Conservation (phyloP, 2,329 filamentous ascomycete genomes). For the Lachnellula arida region DNA sequence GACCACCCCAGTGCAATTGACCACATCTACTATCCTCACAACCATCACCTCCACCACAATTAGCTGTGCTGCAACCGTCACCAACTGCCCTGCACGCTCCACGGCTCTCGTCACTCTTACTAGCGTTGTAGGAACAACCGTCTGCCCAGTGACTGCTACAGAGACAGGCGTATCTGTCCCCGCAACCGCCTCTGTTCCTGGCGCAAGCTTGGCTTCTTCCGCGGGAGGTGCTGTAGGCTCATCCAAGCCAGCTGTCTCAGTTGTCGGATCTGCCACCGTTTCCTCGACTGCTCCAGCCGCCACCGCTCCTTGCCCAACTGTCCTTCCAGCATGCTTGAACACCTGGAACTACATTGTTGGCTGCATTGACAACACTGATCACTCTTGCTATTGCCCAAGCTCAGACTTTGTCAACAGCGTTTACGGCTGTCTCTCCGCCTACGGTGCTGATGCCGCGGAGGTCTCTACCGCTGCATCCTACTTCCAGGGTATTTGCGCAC, state of each 20-base stretch:
- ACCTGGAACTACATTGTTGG: slow-evolving; percentile 73
- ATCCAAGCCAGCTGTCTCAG: slow-evolving; percentile 13
- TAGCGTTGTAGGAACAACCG: slow-evolving; percentile 19
- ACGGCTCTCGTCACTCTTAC: slow-evolving; percentile 16
- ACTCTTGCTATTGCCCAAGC: slow-evolving; percentile 81
- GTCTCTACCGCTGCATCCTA: slow-evolving; percentile 70
- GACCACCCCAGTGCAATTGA: too few relatives aligned
- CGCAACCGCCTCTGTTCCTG: slow-evolving; percentile 1
- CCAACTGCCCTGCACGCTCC: slow-evolving; percentile 43
- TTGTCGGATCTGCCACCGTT: slow-evolving; percentile 11
- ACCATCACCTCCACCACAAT: slow-evolving; percentile 47
- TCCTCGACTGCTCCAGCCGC: slow-evolving; percentile 19
- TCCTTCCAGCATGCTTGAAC: slow-evolving; percentile 86
- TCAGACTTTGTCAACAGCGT: slow-evolving; percentile 71
- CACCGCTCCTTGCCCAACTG: slow-evolving; percentile 47
- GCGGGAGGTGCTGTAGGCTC: background rate
- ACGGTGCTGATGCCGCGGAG: slow-evolving; percentile 62
- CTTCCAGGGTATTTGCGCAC: slow-evolving; percentile 88
- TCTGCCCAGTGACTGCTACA: slow-evolving; percentile 26
- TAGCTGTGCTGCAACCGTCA: slow-evolving; percentile 41
- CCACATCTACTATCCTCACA: slow-evolving; percentile 44
- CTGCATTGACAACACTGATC: slow-evolving; percentile 81
- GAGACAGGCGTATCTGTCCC: background rate
- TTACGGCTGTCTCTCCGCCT: slow-evolving; percentile 74
- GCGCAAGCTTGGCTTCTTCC: background rate